These are phyloP conservation scores for Acer campestre DNA, from an alignment of 345 rosid species.

Conservation along the genomic window DNA sequence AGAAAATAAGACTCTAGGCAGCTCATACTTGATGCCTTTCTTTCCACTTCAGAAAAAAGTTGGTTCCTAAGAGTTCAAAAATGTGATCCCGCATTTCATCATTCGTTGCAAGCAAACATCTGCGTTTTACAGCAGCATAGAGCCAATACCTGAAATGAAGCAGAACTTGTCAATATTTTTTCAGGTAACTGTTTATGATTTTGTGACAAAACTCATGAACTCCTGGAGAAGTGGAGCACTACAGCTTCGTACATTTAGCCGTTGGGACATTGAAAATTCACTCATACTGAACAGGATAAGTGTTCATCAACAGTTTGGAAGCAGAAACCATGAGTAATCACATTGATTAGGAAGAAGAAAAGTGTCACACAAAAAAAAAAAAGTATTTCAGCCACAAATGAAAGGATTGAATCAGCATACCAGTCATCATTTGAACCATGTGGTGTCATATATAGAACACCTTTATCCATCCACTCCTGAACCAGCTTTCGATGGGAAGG, in stretches of 20 bases:
- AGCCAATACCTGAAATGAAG: constrained; percentile 74
- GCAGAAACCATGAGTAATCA: background rate
- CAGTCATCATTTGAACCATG: constrained; percentile 95
- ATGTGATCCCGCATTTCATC: constrained; percentile 98
- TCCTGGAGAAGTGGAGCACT: background rate
- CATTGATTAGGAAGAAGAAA: background rate
- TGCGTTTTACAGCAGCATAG: constrained; percentile 77
- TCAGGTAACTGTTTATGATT: background rate
- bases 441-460: constrained; percentile 71
- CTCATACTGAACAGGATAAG: background rate
- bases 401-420: constrained; percentile 29
- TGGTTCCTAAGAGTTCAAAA: constrained; percentile 73
- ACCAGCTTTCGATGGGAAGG: constrained; percentile 52
- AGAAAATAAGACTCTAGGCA: background rate
- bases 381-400: background rate
- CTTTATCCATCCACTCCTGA: constrained; percentile 68
- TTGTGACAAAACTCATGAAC: background rate
- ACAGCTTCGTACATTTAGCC: background rate
- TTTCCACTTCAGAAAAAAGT: constrained; percentile 81
- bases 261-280: background rate
- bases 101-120: constrained; percentile 81
- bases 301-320: background rate
- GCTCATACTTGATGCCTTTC: constrained; percentile 76
- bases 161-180: background rate
- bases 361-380: background rate